phyloP scores from a whole-genome alignment of 768 basidiomycete genomes.

The Rhizopogon roseolus region DNA sequence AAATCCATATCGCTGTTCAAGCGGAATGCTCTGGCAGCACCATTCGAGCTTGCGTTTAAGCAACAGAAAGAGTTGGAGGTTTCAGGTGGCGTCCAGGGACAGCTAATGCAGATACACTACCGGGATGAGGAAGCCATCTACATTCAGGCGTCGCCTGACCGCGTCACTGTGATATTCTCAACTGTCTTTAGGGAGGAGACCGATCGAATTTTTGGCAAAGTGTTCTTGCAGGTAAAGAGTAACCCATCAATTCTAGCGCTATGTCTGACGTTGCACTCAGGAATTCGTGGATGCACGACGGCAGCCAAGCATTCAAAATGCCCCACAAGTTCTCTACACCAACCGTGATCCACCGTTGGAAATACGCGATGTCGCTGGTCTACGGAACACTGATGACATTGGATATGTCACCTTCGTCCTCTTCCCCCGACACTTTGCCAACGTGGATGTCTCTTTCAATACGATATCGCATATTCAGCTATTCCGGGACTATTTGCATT shows the following conservation, averaged over 20 bases:
- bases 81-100: constrained; percentile 61
- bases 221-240: constrained; percentile 87
- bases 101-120: constrained; percentile 91
- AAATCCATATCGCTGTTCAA: constrained; percentile 82
- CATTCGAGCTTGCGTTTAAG: constrained; percentile 85
- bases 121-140: constrained; percentile 97
- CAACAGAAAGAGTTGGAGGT: constrained; percentile 81
- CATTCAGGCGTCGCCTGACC: constrained; percentile 87
- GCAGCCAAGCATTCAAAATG: constrained; percentile 89
- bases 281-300: constrained; percentile 99
- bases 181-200: constrained; percentile 97
- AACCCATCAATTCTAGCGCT: not conserved
- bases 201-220: constrained; percentile 93
- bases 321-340: constrained; percentile 94
- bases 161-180: constrained; percentile 96
- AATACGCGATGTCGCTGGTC: constrained; percentile 79
- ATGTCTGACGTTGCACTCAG: constrained; percentile 32
- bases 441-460: constrained; percentile 55
- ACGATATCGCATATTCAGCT: constrained; percentile 95
- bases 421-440: constrained; percentile 92
- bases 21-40: constrained; percentile 90
- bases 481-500: constrained; percentile 98
- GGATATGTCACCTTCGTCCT: constrained; percentile 98
- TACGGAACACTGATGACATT: constrained; percentile 80
- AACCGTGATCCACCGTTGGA: constrained; percentile 96